Evolutionary conservation across 2,329 filamentous ascomycete genomes (phyloP).

Genomic region (Drechslerella coelobrocha): DNA sequence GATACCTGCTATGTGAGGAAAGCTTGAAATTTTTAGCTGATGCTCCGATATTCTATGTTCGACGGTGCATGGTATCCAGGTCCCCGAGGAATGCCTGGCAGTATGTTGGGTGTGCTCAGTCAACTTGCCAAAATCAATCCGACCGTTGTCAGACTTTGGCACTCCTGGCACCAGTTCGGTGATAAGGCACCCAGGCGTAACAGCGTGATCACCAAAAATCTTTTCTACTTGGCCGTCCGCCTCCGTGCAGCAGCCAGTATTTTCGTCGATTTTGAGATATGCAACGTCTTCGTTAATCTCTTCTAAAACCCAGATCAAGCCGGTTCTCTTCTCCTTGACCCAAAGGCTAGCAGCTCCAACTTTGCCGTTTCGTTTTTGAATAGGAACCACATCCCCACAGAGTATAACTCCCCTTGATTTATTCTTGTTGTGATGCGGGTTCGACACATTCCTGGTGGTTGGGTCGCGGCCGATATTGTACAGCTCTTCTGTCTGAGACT

Average conservation of each 20-base stretch:
- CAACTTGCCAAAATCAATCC: conserved; percentile 79
- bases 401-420: conserved; percentile 88
- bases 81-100: conserved; percentile 75
- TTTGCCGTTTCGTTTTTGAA: conserved; percentile 90
- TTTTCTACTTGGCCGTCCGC: conserved; percentile 49
- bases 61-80: conserved; percentile 84
- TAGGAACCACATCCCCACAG: conserved; percentile 97
- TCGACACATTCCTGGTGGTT: conserved; percentile 36
- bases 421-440: conserved; percentile 69
- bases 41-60: conserved; percentile 73
- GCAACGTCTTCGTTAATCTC: conserved; percentile 96
- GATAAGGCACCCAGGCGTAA: conserved; percentile 68
- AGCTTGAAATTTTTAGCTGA: conserved; percentile 85
- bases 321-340: conserved; percentile 96
- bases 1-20: conserved; percentile 96
- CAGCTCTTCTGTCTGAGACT: conserved; percentile 35
- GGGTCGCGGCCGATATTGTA: conserved; percentile 44
- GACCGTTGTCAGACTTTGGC: conserved; percentile 76
- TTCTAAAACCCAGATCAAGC: conserved; percentile 95
- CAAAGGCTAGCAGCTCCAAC: conserved; percentile 93
- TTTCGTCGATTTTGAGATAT: conserved; percentile 62
- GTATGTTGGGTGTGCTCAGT: conserved; percentile 79
- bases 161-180: conserved; percentile 80
- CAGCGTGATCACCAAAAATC: conserved; percentile 65
- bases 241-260: conserved; percentile 9